These are phyloP conservation scores for Cucurbita maxima DNA, from an alignment of 306 rosid genomes.

Conservation along the genomic window DNA sequence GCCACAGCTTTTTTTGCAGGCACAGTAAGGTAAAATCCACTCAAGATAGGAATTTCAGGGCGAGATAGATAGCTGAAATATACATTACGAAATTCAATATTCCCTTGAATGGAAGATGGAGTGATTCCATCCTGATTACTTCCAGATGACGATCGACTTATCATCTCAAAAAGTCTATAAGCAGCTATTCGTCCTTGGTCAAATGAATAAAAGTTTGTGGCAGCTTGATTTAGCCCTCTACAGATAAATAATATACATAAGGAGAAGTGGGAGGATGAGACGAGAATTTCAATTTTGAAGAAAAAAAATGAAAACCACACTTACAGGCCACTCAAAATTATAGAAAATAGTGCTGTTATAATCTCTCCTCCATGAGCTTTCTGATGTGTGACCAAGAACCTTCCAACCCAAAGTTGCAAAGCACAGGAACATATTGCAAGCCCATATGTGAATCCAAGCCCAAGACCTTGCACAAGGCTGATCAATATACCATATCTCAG, in stretches of 20 bases:
- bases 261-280: conserved; percentile 10
- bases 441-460: conserved; percentile 98
- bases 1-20: conserved; percentile 99
- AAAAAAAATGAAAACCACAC: conserved; percentile 16
- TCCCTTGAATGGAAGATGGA: conserved; percentile 73
- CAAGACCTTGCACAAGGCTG: conserved; percentile 99
- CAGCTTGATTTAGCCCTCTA: conserved; percentile 98
- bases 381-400: conserved; percentile 43
- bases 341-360: conserved; percentile 83
- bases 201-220: conserved; percentile 96
- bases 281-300: conserved; percentile 2
- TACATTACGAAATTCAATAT: conserved; percentile 90
- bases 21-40: conserved; percentile 94
- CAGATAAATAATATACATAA: conserved; percentile 6
- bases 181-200: conserved; percentile 99
- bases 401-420: conserved; percentile 97
- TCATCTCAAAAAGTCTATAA: conserved; percentile 96
- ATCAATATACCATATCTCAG: conserved; percentile 94
- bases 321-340: conserved; percentile 98
- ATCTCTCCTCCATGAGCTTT: conserved; percentile 94
- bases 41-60: conserved; percentile 97
- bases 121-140: conserved; percentile 68
- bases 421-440: conserved; percentile 99
- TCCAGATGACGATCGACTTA: conserved; percentile 85
- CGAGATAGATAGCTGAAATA: conserved; percentile 98